Conservation (phyloP, 2,329 filamentous ascomycete genomes). For the Hypoxylon sp. region DNA sequence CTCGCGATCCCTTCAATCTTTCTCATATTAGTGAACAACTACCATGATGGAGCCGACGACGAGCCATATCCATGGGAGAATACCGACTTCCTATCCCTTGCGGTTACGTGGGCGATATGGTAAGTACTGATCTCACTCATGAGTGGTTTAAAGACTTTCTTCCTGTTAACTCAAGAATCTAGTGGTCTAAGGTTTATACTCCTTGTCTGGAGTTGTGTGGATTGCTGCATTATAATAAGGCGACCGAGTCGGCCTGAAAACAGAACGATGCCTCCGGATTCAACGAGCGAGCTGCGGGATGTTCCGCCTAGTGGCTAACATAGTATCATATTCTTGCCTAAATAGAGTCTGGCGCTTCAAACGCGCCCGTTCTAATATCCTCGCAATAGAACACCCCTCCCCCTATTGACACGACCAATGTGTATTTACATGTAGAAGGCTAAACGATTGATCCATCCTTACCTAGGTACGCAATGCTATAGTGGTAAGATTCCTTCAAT, state of each 20-base stretch:
- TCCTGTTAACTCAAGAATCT: slow-evolving; percentile 3
- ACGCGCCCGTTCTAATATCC: neutral
- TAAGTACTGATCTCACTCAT: slow-evolving; percentile 16
- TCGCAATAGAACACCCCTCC: neutral
- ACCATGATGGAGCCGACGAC: neutral
- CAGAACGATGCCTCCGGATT: slow-evolving; percentile 18
- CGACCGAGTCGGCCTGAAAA: slow-evolving; percentile 23
- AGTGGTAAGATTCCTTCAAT: neutral
- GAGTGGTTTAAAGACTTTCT: neutral
- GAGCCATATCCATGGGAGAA: slow-evolving; percentile 35
- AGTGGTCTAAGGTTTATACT: slow-evolving; percentile 38
- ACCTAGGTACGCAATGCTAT: neutral
- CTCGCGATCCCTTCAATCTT: slow-evolving; percentile 41
- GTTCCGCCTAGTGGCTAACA: slow-evolving; percentile 21
- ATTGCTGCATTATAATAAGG: slow-evolving; percentile 32
- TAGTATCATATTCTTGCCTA: slow-evolving; percentile 4
- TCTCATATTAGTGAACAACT: slow-evolving; percentile 31
- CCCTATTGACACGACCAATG: neutral
- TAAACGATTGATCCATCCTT: neutral
- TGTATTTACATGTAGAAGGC: neutral
- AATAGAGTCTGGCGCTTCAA: slow-evolving; percentile 1
- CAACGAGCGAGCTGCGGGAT: slow-evolving; percentile 33
- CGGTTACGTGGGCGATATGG: slow-evolving; percentile 40
- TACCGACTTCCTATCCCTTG: slow-evolving; percentile 35
- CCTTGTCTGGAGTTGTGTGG: slow-evolving; percentile 40